Evolutionary conservation across 768 basidiomycete species (phyloP).

Genomic region (Hygrophoropsis aurantiaca): DNA sequence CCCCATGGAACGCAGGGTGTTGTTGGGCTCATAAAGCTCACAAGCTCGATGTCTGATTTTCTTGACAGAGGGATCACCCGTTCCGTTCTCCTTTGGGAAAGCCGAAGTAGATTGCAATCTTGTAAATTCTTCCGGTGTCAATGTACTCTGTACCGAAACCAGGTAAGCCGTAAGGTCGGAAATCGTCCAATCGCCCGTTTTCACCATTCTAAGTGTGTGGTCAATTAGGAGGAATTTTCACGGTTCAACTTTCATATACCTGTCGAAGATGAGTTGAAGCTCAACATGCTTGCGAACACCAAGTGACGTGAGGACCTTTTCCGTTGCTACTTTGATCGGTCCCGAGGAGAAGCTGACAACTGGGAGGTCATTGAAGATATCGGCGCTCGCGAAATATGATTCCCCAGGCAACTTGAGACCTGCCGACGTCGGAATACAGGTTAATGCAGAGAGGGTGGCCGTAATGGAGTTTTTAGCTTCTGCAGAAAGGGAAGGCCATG

Average conservation of each 20-base stretch:
- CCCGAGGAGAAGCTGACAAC: conserved; percentile 73
- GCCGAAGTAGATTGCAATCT: conserved; percentile 65
- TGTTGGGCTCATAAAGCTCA: conserved; percentile 84
- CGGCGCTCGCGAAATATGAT: conserved; percentile 82
- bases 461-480: conserved; percentile 43
- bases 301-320: conserved; percentile 66
- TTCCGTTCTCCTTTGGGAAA: conserved; percentile 60
- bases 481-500: conserved; percentile 66
- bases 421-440: conserved; percentile 49
- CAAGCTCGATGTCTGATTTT: conserved; percentile 56
- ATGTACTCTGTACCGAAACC: conserved; percentile 69
- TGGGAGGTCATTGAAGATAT: conserved; percentile 88
- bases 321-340: conserved; percentile 65
- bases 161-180: conserved; percentile 86
- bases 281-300: conserved; percentile 93
- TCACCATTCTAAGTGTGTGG: conserved; percentile 63
- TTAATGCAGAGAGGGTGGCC: conserved; percentile 39
- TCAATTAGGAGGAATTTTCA: too few relatives aligned
- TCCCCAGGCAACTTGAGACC: conserved; percentile 75
- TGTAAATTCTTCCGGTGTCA: conserved; percentile 58
- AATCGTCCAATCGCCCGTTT: conserved; percentile 87
- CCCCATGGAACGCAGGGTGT: conserved; percentile 66
- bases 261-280: conserved; percentile 87
- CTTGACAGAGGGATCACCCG: conserved; percentile 31
- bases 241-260: conserved; percentile 48